These are phyloP conservation scores for Camillea tinctor DNA, from an alignment of 2,329 filamentous ascomycete species.

Conservation along the genomic window DNA sequence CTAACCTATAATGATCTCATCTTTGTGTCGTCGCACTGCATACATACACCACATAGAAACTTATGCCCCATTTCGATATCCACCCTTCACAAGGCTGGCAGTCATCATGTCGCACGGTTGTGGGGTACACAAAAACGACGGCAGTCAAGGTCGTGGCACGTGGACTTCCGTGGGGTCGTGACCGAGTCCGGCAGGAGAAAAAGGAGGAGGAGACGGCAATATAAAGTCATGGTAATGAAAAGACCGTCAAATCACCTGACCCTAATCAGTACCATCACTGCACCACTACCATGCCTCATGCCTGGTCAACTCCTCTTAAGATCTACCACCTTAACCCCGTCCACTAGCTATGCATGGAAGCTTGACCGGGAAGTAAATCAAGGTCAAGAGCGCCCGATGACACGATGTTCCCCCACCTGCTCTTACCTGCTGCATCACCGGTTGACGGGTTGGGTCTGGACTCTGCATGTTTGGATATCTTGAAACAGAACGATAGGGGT, in stretches of 20 bases:
- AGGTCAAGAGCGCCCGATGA: not conserved
- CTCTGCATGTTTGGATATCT: not conserved
- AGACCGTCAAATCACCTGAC: no score
- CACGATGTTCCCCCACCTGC: not conserved
- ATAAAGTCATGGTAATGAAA: no score
- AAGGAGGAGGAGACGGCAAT: no score
- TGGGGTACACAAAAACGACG: not conserved
- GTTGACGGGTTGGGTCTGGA: not conserved
- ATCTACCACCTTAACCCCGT: no score
- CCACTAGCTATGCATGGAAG: no score
- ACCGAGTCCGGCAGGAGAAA: no score
- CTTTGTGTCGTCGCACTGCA: no score
- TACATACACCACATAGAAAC: no score
- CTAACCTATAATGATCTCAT: no score
- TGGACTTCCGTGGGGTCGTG: not conserved
- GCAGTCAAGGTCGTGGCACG: not conserved
- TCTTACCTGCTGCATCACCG: not conserved
- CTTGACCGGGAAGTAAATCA: not conserved
- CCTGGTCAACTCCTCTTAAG: no score
- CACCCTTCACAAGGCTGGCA: not conserved
- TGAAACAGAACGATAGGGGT: not conserved
- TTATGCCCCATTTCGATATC: not conserved
- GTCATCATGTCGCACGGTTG: not conserved
- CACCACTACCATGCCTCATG: no score
- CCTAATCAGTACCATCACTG: no score